Base-by-base conservation (phyloP, 129 eudicot species). In the Centrapalus pauciflorus region DNA sequence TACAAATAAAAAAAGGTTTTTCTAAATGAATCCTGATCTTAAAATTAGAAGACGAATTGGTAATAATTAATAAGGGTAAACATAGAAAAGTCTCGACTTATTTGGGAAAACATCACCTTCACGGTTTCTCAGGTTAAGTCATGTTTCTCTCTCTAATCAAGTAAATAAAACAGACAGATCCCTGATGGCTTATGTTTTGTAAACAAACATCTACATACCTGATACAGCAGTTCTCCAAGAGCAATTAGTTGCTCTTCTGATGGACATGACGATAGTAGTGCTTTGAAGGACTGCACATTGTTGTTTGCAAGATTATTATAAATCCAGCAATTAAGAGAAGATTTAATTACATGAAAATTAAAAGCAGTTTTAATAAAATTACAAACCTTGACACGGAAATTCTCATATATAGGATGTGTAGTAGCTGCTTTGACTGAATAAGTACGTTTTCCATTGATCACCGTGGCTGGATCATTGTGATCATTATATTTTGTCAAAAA, bases 211-310 rank as follows among this genome's bases (percentile, higher is more conserved):
- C 32, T 46, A 37, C 28, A 24, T 79, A 87, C 96, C 96, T 88
- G 91, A 65, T 88, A 84, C 76, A 88, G 7, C 7, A 88, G 74
- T 72, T 84, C 96, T 54, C 96, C 91, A 9, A 88, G 79, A 76
- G 91, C 66, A 21, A 54, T 26, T 21, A 81, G 71, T 59, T 88
- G 96, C 3, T 88, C 86, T 9, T 84, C 96, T 43, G 91, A 88
- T 35, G 85, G 10, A 7, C 78, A 57, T 38, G 91, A 84, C 61
- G 96, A 84, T 66, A 88, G 72, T 16, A 88, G 81, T 55, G 91
- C 91, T 76, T 88, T 84, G 67, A 88, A 88, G 72, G 90, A 87
- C 90, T 87, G 83, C 21, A 49, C 35, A 46, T 45, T 37, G 26
- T 19, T 34, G 41, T 43, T 20, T 27, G 32, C 13, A 7, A 6